Percentiles rank a stretch among this genome's conserved stretches.
phyloP scores from a whole-genome alignment of 495 filamentous ascomycete genomes.

The Eremomyces bilateralis region DNA sequence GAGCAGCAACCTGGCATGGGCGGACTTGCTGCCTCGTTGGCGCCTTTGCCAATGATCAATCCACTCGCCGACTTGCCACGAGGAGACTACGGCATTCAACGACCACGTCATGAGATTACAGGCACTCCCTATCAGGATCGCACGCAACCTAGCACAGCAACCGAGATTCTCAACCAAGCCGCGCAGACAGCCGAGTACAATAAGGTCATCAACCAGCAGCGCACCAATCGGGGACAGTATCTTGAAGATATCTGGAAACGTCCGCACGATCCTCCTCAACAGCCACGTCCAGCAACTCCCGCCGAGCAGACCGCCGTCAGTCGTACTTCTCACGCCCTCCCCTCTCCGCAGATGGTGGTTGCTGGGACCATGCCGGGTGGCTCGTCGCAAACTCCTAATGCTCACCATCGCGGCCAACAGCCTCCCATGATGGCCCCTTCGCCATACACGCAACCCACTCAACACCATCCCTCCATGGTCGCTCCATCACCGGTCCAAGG shows the following conservation, averaged over 20 bases:
- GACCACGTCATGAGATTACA: conserved; percentile 72
- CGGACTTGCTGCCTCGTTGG: conserved; percentile 28
- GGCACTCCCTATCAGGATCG: conserved; percentile 80
- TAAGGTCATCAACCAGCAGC: conserved; percentile 51
- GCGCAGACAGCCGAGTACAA: conserved; percentile 80
- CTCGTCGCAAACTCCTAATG: conserved; percentile 7
- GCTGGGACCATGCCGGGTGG: conserved; percentile 20
- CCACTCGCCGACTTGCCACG: conserved; percentile 57
- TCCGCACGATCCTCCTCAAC: conserved; percentile 37
- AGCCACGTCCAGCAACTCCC: conserved; percentile 4
- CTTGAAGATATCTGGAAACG: conserved; percentile 56
- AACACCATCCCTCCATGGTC: conserved; percentile 28
- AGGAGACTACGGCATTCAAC: conserved; percentile 66
- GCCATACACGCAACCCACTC: conserved; percentile 24
- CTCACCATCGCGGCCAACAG: conserved; percentile 16
- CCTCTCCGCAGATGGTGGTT: conserved; percentile 21
- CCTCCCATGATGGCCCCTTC: conserved; percentile 33
- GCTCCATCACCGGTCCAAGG: conserved; percentile 28
- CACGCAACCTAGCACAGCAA: conserved; percentile 50
- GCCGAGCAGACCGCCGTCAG: conserved; percentile 7
- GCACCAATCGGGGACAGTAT: conserved; percentile 51
- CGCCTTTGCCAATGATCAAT: conserved; percentile 70
- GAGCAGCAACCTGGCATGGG: conserved; percentile 19
- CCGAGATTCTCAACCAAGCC: conserved; percentile 77
- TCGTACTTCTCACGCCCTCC: conserved; percentile 9